phyloP scores from a whole-genome alignment of 1,284 basidiomycete genomes.

The Cutaneotrichosporon sp. region DNA sequence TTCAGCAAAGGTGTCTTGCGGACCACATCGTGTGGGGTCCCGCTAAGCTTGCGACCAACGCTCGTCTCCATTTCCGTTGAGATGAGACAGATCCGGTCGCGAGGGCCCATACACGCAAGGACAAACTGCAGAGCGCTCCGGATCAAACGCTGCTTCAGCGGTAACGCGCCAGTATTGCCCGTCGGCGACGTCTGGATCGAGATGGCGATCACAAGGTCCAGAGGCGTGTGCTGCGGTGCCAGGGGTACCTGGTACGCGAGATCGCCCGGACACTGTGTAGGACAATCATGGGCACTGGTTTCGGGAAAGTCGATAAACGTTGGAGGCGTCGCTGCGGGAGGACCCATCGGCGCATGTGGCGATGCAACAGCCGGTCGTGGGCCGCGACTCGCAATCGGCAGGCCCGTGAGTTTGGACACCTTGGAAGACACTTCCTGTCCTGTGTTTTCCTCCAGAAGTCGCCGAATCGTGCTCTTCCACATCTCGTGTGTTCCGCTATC shows the following conservation, averaged over 20 bases:
- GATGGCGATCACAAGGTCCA: slow-evolving; percentile 87
- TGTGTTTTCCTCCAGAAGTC: slow-evolving; percentile 54
- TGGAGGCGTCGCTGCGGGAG: background rate
- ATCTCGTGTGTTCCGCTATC: slow-evolving; percentile 80
- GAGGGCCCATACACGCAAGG: slow-evolving; percentile 64
- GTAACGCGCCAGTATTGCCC: slow-evolving; percentile 58
- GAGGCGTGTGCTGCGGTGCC: slow-evolving; percentile 74
- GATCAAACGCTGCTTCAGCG: slow-evolving; percentile 77
- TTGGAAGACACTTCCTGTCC: background rate
- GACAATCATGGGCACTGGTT: no score
- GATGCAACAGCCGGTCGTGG: background rate
- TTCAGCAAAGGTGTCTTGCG: slow-evolving; percentile 83
- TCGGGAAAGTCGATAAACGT: background rate
- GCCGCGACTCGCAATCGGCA: background rate
- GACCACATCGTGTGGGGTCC: slow-evolving; percentile 56
- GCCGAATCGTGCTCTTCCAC: slow-evolving; percentile 75
- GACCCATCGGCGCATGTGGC: slow-evolving; percentile 2
- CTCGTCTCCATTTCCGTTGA: slow-evolving; percentile 74
- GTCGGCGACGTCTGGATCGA: slow-evolving; percentile 74
- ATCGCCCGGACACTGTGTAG: slow-evolving; percentile 20
- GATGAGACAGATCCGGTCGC: slow-evolving; percentile 77
- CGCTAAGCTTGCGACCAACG: slow-evolving; percentile 56
- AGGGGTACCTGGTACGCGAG: slow-evolving; percentile 34
- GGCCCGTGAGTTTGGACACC: background rate
- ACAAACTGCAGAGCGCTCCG: slow-evolving; percentile 77